These are phyloP conservation scores for Ceratocystis lukuohia DNA, from an alignment of 2,329 filamentous ascomycete genomes.

Conservation along the genomic window DNA sequence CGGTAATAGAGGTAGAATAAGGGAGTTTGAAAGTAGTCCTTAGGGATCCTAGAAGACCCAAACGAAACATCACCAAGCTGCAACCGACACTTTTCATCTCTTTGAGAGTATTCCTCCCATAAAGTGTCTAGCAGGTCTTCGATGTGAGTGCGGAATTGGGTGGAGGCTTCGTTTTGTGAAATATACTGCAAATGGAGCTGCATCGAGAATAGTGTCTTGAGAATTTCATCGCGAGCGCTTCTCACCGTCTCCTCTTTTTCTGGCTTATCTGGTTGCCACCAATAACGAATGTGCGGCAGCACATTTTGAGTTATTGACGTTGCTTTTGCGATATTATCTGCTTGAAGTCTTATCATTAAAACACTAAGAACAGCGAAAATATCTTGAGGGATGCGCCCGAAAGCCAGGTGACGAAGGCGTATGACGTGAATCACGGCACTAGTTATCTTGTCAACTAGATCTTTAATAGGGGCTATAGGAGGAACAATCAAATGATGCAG, in stretches of 20 bases:
- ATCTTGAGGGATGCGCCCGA: slow-evolving; percentile 53
- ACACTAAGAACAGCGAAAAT: slow-evolving; percentile 66
- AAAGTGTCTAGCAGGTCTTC: slow-evolving; percentile 57
- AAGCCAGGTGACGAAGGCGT: slow-evolving; percentile 41
- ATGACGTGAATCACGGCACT: slow-evolving; percentile 35
- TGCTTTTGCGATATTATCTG: slow-evolving; percentile 54
- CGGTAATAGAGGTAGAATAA: slow-evolving; percentile 42
- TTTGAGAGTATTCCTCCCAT: slow-evolving; percentile 63
- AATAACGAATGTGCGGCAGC: slow-evolving; percentile 56
- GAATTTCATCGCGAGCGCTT: slow-evolving; percentile 60
- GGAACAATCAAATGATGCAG: slow-evolving; percentile 50
- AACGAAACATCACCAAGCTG: slow-evolving; percentile 66
- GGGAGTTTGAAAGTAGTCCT: slow-evolving; percentile 35
- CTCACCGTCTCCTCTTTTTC: slow-evolving; percentile 48
- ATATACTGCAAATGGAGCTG: slow-evolving; percentile 50
- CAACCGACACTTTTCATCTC: slow-evolving; percentile 57
- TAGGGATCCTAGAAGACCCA: slow-evolving; percentile 31
- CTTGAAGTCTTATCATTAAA: slow-evolving; percentile 50
- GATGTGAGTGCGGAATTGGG: slow-evolving; percentile 34
- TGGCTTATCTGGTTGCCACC: slow-evolving; percentile 63
- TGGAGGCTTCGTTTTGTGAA: slow-evolving; percentile 29
- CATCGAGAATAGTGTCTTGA: slow-evolving; percentile 56
- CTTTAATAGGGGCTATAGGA: slow-evolving; percentile 50
- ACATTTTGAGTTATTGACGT: slow-evolving; percentile 46
- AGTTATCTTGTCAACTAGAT: neutral